phyloP scores from a whole-genome alignment of 2,329 filamentous ascomycete genomes.

The Lasiodiplodia citricola region DNA sequence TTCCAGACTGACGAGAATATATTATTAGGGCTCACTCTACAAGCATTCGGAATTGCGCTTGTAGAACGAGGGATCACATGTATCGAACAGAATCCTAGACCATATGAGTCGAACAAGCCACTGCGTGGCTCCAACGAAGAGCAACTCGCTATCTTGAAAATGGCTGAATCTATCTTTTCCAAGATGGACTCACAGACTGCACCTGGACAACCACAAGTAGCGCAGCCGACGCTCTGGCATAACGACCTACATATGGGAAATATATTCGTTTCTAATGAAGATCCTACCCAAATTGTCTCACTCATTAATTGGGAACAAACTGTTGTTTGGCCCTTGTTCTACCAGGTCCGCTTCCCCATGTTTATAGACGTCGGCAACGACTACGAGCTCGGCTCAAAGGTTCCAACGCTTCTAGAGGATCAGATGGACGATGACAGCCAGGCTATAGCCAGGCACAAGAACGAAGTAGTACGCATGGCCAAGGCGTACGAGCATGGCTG shows the following conservation, averaged over 20 bases:
- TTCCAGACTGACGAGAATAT: conserved; percentile 20
- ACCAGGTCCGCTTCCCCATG: conserved; percentile 37
- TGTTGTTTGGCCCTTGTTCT: conserved; percentile 35
- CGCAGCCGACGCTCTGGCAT: conserved; percentile 46
- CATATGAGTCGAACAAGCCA: conserved; percentile 14
- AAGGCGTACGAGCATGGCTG: not conserved
- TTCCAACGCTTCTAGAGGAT: conserved; percentile 36
- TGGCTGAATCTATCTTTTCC: not conserved
- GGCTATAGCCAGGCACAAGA: not conserved
- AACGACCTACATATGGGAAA: conserved; percentile 50
- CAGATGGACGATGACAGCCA: conserved; percentile 32
- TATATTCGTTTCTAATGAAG: conserved; percentile 37
- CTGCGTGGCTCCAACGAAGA: not conserved
- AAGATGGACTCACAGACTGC: conserved; percentile 29
- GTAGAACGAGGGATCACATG: conserved; percentile 30
- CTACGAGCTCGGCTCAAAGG: conserved; percentile 30
- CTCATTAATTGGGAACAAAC: conserved; percentile 36
- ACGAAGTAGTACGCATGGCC: not conserved
- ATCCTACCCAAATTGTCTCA: conserved; percentile 31
- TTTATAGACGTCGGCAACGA: conserved; percentile 34
- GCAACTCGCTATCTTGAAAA: not conserved
- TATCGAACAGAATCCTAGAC: conserved; percentile 25
- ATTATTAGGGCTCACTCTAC: conserved; percentile 31
- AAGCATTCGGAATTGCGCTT: conserved; percentile 32
- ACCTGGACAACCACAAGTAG: conserved; percentile 34